phyloP scores from a whole-genome alignment of 164 flowering plant species.

The Akebia trifoliata region DNA sequence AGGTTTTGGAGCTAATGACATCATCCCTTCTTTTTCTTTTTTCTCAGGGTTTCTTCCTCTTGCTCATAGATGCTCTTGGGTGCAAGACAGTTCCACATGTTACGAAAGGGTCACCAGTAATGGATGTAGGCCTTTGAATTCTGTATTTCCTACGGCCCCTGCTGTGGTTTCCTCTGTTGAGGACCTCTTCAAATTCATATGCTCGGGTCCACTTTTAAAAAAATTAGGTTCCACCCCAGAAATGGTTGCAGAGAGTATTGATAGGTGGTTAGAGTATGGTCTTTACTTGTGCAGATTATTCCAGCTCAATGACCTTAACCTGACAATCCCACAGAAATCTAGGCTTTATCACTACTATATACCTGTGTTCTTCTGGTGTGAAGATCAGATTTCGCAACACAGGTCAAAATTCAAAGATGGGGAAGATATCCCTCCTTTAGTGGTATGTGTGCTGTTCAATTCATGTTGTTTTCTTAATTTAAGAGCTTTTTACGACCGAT shows the following conservation, averaged over 20 bases:
- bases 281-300: conserved; percentile 56
- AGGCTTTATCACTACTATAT: conserved; percentile 86
- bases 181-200: conserved; percentile 77
- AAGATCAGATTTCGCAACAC: conserved; percentile 74
- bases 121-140: conserved; percentile 31
- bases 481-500: neutral
- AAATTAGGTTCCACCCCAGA: conserved; percentile 55
- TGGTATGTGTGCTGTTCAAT: conserved; percentile 43
- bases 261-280: conserved; percentile 75
- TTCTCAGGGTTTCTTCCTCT: conserved; percentile 20
- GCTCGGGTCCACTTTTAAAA: conserved; percentile 67
- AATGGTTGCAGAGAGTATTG: conserved; percentile 57
- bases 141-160: conserved; percentile 38
- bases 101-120: conserved; percentile 7
- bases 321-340: conserved; percentile 60
- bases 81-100: conserved; percentile 35
- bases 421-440: conserved; percentile 79
- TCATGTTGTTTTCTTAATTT: neutral
- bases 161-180: conserved; percentile 67
- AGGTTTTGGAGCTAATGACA: neutral
- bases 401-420: conserved; percentile 54
- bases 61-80: conserved; percentile 41
- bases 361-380: conserved; percentile 95
- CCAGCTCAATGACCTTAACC: conserved; percentile 53
- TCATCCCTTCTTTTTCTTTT: neutral